These are phyloP conservation scores for Warburgia ugandensis DNA, from an alignment of 164 flowering plant species.

Conservation along the genomic window DNA sequence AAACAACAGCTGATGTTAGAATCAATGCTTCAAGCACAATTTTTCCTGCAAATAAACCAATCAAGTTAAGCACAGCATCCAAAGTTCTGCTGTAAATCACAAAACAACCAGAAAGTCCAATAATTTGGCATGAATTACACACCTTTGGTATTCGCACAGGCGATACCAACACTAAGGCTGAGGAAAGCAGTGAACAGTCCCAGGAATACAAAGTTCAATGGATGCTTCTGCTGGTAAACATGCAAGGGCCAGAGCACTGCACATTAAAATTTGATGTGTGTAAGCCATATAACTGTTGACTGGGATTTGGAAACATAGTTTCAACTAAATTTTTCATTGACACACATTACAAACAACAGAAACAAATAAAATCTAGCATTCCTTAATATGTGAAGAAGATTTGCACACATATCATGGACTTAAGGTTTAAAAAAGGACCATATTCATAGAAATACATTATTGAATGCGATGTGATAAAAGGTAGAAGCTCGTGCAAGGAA, in stretches of 20 bases:
- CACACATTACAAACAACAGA: no score
- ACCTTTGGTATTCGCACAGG: constrained; percentile 94
- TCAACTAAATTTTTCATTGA: no score
- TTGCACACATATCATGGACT: no score
- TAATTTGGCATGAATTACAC: constrained; percentile 11
- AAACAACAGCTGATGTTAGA: constrained; percentile 81
- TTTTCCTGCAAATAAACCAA: constrained; percentile 46
- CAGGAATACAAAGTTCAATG: constrained; percentile 75
- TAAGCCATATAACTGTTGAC: constrained; percentile 4
- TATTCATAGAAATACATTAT: no score
- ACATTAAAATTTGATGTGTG: constrained; percentile 5
- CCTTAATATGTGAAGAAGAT: no score
- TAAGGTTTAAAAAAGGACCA: no score
- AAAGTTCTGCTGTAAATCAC: background rate
- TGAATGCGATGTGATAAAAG: no score
- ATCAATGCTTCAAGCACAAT: constrained; percentile 90
- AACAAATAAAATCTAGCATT: no score
- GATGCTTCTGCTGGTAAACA: constrained; percentile 89
- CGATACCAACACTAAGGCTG: constrained; percentile 77
- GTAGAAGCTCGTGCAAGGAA: no score
- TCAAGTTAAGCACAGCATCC: background rate
- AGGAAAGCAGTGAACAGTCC: constrained; percentile 78
- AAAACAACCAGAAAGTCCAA: background rate
- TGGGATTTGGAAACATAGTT: no score
- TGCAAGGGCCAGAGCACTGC: constrained; percentile 89